A percentile compares a stretch with the other conserved stretches of the same genome.
phyloP scores from a whole-genome alignment of 179 eudicot species.

The Amaranthus tricolor region DNA sequence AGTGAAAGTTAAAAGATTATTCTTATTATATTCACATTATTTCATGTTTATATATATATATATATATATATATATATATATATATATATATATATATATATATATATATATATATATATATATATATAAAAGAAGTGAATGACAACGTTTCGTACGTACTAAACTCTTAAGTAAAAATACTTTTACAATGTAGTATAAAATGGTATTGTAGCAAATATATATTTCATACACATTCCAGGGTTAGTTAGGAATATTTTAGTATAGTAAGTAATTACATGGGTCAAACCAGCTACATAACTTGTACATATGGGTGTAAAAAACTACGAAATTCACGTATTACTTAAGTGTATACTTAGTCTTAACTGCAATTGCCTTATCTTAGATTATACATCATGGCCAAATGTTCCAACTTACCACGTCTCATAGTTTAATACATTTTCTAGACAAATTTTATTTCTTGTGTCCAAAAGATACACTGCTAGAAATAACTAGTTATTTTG shows the following conservation, averaged over 20 bases:
- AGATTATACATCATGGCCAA: neutral
- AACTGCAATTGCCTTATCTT: neutral
- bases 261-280: neutral
- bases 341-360: neutral
- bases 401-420: neutral
- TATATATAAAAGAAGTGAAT: no score
- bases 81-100: no score
- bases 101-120: no score
- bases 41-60: no score
- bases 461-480: no score
- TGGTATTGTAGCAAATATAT: neutral
- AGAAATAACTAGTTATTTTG: no score
- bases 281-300: neutral
- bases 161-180: no score
- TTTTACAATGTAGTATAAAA: neutral
- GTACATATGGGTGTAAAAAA: neutral
- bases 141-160: no score
- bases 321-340: neutral
- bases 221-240: no score
- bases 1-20: no score
- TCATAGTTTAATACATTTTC: neutral
- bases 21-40: no score
- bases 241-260: conserved; percentile 19
- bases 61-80: no score
- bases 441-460: neutral